Evolutionary conservation across 208 protist species (phyloP).

Genomic region (Leishmania lainsoni): DNA sequence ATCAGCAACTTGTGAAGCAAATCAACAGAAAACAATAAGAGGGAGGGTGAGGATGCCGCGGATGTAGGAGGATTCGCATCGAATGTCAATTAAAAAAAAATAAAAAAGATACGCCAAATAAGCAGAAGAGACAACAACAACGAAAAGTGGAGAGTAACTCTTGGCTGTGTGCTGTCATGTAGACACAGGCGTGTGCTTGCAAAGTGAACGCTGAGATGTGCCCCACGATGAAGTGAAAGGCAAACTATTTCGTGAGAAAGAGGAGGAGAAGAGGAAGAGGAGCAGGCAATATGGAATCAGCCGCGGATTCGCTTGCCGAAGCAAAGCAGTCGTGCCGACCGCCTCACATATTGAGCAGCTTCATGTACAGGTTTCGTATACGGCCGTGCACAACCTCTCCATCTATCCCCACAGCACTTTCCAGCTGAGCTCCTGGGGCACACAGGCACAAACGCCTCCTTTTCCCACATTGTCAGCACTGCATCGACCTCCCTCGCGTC

Average conservation of each 20-base stretch:
- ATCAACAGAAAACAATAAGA: neutral
- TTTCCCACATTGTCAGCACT: neutral
- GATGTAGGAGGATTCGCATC: too few relatives aligned
- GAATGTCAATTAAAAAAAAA: neutral
- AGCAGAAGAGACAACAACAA: neutral
- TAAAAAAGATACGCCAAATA: neutral
- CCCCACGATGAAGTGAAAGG: too few relatives aligned
- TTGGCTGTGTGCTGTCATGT: neutral
- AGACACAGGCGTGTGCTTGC: neutral
- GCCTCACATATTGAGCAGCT: too few relatives aligned
- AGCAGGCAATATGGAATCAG: neutral
- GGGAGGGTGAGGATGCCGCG: neutral
- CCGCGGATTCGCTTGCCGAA: neutral
- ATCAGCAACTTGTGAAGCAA: neutral
- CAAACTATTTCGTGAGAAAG: neutral
- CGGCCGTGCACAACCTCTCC: too few relatives aligned
- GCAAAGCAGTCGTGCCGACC: neutral
- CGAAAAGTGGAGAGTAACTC: too few relatives aligned
- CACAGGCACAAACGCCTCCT: too few relatives aligned
- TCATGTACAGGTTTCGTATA: too few relatives aligned
- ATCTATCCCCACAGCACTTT: neutral
- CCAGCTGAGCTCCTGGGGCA: neutral
- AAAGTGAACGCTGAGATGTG: neutral
- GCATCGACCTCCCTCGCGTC: too few relatives aligned
- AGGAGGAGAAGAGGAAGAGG: too few relatives aligned